Conservation (phyloP, 192 early-diverging fungal species). For the Paraglomus brasilianum region DNA sequence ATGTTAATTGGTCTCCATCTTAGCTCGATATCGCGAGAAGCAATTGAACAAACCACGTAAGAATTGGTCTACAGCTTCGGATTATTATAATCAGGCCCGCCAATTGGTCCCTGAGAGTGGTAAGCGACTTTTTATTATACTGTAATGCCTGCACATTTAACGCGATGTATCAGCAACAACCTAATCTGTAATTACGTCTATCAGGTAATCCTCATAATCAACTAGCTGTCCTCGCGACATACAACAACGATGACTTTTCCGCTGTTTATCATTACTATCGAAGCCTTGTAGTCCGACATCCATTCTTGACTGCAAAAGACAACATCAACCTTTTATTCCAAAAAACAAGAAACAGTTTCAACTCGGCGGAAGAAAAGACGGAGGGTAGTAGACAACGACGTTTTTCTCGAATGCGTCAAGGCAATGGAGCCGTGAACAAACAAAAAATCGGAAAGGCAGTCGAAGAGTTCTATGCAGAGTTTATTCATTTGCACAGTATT, state of each 20-base stretch:
- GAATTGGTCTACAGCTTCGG: constrained; percentile 54
- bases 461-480: constrained; percentile 37
- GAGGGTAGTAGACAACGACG: constrained; percentile 36
- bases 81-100: constrained; percentile 65
- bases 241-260: constrained; percentile 48
- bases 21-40: constrained; percentile 64
- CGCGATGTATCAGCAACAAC: neutral
- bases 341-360: constrained; percentile 30
- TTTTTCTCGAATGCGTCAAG: constrained; percentile 10
- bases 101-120: constrained; percentile 56
- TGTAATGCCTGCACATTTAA: neutral
- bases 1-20: neutral
- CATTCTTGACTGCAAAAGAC: constrained; percentile 49
- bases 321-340: constrained; percentile 45
- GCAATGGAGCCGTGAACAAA: constrained; percentile 27
- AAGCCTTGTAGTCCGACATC: constrained; percentile 47
- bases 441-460: constrained; percentile 32
- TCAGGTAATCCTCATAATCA: constrained; percentile 73
- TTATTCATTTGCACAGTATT: constrained; percentile 40
- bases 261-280: constrained; percentile 51
- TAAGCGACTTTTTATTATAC: constrained; percentile 7
- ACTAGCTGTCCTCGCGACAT: constrained; percentile 68
- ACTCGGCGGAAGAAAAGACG: constrained; percentile 26
- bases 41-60: constrained; percentile 53
- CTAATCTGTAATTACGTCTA: neutral